These are phyloP conservation scores for Phyllostachys edulis DNA, from an alignment of 176 grass and related monocot genomes.

Conservation along the genomic window DNA sequence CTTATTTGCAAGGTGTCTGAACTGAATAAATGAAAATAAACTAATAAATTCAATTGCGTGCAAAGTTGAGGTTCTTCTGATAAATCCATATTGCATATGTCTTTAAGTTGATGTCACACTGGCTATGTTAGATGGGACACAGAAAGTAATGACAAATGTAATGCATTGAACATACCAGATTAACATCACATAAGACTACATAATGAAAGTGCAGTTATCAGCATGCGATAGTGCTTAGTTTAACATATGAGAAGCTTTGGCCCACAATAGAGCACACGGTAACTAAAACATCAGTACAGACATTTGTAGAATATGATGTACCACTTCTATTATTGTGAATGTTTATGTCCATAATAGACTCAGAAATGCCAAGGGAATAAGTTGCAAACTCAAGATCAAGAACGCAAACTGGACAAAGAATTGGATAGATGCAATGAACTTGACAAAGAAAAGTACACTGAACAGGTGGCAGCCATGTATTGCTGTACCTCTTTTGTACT, in stretches of 20 bases:
- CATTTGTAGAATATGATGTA: background rate
- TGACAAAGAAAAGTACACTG: background rate
- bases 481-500: slow-evolving; percentile 78
- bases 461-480: background rate
- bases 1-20: slow-evolving; percentile 97
- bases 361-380: background rate
- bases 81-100: slow-evolving; percentile 11
- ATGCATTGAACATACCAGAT: background rate
- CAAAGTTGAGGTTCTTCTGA: slow-evolving; percentile 9
- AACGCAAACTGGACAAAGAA: background rate
- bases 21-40: slow-evolving; percentile 62
- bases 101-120: background rate
- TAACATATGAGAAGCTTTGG: background rate
- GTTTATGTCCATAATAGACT: background rate
- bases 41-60: slow-evolving; percentile 10
- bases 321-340: background rate
- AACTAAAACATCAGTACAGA: slow-evolving; percentile 4
- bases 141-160: slow-evolving; percentile 1
- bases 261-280: background rate
- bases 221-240: slow-evolving; percentile 3
- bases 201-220: slow-evolving; percentile 14
- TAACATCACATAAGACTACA: slow-evolving; percentile 18
- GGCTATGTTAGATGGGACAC: background rate
- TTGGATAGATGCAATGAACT: background rate
- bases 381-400: slow-evolving; percentile 14